Base-by-base conservation (phyloP, 768 basidiomycete genomes). In the Suillus subaureus region DNA sequence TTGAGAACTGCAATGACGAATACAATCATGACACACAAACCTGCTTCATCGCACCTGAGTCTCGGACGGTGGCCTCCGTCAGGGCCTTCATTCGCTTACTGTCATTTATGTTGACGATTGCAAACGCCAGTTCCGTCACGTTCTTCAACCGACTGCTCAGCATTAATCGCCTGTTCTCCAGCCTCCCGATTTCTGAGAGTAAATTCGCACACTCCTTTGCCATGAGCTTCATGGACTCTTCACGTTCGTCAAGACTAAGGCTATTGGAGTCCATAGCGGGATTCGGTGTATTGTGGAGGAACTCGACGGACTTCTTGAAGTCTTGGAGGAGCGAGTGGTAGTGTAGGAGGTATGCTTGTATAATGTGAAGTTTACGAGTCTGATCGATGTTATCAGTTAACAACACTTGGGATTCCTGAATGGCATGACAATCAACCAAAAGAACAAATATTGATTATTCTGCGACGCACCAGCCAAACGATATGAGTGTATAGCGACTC, bases 321-420 rank as follows among this genome's bases (percentile, higher is more conserved):
- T 88, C 86, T 18, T 82, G 79, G 28, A 88, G 78, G 35, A 89
- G 81, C 9, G 82, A 81, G 16, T 80, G 79, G 70, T 87, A 86
- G 66, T 87, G 84, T 35, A 87, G 73, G 6, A 88, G 75, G 71
- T 87, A 85, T 0, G 87, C 87, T 56, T 85, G 84, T 26, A 88
- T 71, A 64, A 83, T 80, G 71, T 88, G 85, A 23, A 88, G 76
- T 68, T 88, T 84, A 28, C 82, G 82, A 4, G 87, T 86, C 26
- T 84, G 72, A 3, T 68, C 54, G 37, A 75, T 78, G 55, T 81
- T 79, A 67, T 75, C 78, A 11, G 77, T 80, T 1, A 57, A 67
- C 43, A 80, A 72, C 4, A 81, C 80, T 9, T 74, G 65, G 4
- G 79, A 72, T 81, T 88, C 86, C 85, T 87, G 62, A 61, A 60